Conservation (phyloP, 345 rosid species). For the Geranium rotundifolium region DNA sequence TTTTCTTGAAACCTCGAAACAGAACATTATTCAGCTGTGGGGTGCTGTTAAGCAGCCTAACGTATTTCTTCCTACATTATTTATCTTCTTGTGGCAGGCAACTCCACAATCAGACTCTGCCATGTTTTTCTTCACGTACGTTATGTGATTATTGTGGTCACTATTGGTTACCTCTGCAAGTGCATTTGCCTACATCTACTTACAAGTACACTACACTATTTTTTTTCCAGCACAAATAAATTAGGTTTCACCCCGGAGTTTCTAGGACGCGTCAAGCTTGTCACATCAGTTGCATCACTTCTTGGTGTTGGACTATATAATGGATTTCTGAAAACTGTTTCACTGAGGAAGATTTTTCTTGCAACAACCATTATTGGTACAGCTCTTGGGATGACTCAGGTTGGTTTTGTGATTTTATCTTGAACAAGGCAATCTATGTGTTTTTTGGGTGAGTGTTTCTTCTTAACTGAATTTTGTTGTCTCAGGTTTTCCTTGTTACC, state of each 20-base stretch:
- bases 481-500: constrained; percentile 77
- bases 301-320: constrained; percentile 85
- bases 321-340: constrained; percentile 77
- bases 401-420: constrained; percentile 16
- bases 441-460: neutral
- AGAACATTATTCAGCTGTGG: constrained; percentile 53
- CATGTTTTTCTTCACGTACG: constrained; percentile 95
- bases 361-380: constrained; percentile 63
- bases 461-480: constrained; percentile 2
- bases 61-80: constrained; percentile 74
- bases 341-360: constrained; percentile 70
- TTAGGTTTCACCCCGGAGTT: constrained; percentile 94
- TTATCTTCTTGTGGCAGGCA: constrained; percentile 96
- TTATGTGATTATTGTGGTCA: constrained; percentile 1
- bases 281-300: constrained; percentile 83
- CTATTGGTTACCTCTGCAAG: neutral
- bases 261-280: constrained; percentile 87
- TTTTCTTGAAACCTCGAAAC: constrained; percentile 62
- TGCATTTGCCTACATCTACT: neutral
- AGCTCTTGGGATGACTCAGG: constrained; percentile 95
- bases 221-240: constrained; percentile 64
- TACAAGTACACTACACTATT: constrained; percentile 5
- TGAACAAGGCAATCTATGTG: neutral
- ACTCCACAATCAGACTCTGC: constrained; percentile 98
- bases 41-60: constrained; percentile 66